Evolutionary conservation across 2,329 filamentous ascomycete species (phyloP), one percentile per base, ranked within the genome.

Genomic region (Scedosporium aurantiacum): DNA sequence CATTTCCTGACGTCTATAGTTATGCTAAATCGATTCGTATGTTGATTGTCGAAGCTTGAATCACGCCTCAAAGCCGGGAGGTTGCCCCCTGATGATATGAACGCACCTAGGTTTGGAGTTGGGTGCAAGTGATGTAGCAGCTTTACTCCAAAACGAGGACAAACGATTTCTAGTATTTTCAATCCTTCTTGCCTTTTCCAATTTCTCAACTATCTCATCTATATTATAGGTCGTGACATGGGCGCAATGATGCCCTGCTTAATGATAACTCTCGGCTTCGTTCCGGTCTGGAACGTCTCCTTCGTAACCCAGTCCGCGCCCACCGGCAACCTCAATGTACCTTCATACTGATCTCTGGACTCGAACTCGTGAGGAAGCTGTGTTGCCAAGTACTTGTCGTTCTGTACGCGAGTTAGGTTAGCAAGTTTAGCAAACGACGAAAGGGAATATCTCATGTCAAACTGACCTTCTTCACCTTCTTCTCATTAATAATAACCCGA

Each of bases 261-360:
- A 72, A 96, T 78, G 73, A 97, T 79, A 66, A 97, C 83, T 68
- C 91, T 85, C 63, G 94, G 94, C 82, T 93, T 96, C 63, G 89
- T 96, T 64, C 84, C 84, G 67, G 88, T 85, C 78, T 97, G 92
- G 81, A 94, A 94, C 14, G 89, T 91, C 77, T 91, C 86, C 82
- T 96, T 97, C n/a, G 93, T 97, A 67, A 87, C 86, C 92, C 93
- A 99, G 74, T 99, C 93, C 16, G 89, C 90, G 1, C 94, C 94
- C 63, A 97, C 84, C 1, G 94, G 94, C 66, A 97, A 76, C 52
- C 93, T 82, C 63, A 97, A 78, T 65, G 88, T 89, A 58, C 93
- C 80, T 79, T 99, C 94, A 75, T 97, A 97, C 78, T 97, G 91
- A 70, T 89, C 82, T 67, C 82, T 82, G 28, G 83, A 90, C 79